phyloP scores from a whole-genome alignment of 2,329 filamentous ascomycete species.

The Botrytis cinerea region DNA sequence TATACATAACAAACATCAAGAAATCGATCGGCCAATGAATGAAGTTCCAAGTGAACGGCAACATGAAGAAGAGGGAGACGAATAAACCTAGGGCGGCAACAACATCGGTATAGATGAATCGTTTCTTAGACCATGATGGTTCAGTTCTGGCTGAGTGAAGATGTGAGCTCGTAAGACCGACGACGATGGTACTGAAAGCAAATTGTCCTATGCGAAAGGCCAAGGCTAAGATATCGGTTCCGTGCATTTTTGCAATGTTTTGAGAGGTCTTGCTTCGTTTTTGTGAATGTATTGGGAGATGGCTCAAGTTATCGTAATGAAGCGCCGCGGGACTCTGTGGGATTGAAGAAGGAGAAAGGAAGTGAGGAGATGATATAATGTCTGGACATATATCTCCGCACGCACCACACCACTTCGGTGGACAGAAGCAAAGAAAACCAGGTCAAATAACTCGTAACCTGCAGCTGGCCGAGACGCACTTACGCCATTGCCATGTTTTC shows the following conservation, averaged over 20 bases:
- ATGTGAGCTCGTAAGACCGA: constrained; percentile 10
- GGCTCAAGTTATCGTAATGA: background rate
- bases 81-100: constrained; percentile 65
- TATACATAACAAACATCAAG: constrained; percentile 65
- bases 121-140: constrained; percentile 11
- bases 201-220: constrained; percentile 10
- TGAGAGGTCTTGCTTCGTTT: background rate
- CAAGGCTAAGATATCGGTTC: background rate
- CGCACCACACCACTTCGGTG: background rate
- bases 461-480: constrained; percentile 4
- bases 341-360: background rate
- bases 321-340: background rate
- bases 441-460: background rate
- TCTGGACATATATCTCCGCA: background rate
- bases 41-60: constrained; percentile 69
- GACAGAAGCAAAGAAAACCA: constrained; percentile 3
- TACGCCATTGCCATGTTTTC: background rate
- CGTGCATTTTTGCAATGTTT: background rate
- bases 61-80: constrained; percentile 69
- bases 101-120: constrained; percentile 26
- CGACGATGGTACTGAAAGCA: constrained; percentile 8
- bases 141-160: background rate
- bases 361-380: background rate
- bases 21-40: constrained; percentile 72
- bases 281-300: background rate